Evolutionary conservation across 257 asterid species (phyloP), one percentile per base, ranked within the genome.

Genomic region (Marsdenia floribunda): DNA sequence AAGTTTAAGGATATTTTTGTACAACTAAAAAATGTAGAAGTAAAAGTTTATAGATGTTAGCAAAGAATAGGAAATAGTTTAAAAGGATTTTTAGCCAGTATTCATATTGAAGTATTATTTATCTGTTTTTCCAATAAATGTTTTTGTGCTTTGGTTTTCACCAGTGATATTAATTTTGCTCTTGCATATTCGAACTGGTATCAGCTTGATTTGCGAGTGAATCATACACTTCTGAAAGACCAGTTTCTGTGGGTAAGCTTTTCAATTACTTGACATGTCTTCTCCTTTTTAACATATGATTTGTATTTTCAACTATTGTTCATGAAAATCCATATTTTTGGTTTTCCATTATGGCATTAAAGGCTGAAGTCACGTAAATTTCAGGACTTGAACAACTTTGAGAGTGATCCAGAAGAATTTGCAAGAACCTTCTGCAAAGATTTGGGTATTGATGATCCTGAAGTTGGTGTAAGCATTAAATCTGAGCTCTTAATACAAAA

Each of bases 371-470:
- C 55, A 76, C 37, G 44, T 61, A 71, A 77, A 49, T 77, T 83
- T 87, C 96, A 94, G 99, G 99, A 92, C 82, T 83, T 92, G 85
- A 95, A 95, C 90, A 95, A 92, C 85, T 95, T 90, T 83, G 99
- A 95, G 86, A 90, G 99, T 54, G 96, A 95, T 77, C 99, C 98
- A 58, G 98, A 95, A 88, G 99, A 92, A 86, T 95, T 92, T 85
- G 92, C 99, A 54, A 90, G 96, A 82, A 84, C 75, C 5, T 90
- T 95, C 80, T 92, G 98, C 88, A 86, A 89, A 81, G 99, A 95
- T 85, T 78, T 90, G 96, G 93, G 87, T 80, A 90, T 95, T 73
- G 96, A 90, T 80, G 98, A 95, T 81, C 96, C 96, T 26, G 99
- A 95, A 92, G 98, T 89, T 85, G 98, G 96, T 76, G 99, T 94